phyloP scores from a whole-genome alignment of 441 rosid genomes.

The Populus hybrid region DNA sequence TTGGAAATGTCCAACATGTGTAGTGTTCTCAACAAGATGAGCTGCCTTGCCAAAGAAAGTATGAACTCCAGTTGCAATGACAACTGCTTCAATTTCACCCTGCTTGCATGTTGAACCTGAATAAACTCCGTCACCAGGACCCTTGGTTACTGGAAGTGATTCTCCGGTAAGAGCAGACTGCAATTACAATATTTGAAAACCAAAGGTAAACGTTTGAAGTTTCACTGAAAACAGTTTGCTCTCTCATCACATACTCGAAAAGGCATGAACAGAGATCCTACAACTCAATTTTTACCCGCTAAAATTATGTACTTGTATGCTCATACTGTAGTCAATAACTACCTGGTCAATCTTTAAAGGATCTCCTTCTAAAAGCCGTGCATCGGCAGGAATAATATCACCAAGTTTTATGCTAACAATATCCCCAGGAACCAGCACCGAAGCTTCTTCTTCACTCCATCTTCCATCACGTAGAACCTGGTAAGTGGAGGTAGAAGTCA shows the following conservation, averaged over 20 bases:
- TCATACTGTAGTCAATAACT: neutral
- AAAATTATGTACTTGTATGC: neutral
- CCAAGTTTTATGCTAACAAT: constrained; percentile 52
- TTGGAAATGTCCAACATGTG: constrained; percentile 71
- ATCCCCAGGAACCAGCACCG: constrained; percentile 83
- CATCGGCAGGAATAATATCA: constrained; percentile 60
- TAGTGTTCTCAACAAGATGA: constrained; percentile 61
- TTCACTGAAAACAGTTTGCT: neutral
- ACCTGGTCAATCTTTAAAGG: constrained; percentile 70
- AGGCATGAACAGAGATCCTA: neutral
- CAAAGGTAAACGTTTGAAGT: neutral
- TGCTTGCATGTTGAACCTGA: constrained; percentile 70
- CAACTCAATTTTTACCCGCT: neutral
- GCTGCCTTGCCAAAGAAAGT: constrained; percentile 68
- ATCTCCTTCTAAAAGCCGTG: constrained; percentile 64
- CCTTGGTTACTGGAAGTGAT: constrained; percentile 59
- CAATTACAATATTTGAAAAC: constrained; percentile 4
- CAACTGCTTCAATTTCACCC: constrained; percentile 59
- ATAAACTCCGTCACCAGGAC: constrained; percentile 52
- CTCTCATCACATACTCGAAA: neutral
- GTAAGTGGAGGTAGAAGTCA: constrained; percentile 1
- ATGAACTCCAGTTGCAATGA: constrained; percentile 65
- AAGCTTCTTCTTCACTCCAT: constrained; percentile 81
- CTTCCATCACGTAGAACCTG: constrained; percentile 79
- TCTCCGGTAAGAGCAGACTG: constrained; percentile 66